These are phyloP conservation scores for Ophiocordyceps australis DNA, from an alignment of 2,329 filamentous ascomycete species.

Conservation along the genomic window DNA sequence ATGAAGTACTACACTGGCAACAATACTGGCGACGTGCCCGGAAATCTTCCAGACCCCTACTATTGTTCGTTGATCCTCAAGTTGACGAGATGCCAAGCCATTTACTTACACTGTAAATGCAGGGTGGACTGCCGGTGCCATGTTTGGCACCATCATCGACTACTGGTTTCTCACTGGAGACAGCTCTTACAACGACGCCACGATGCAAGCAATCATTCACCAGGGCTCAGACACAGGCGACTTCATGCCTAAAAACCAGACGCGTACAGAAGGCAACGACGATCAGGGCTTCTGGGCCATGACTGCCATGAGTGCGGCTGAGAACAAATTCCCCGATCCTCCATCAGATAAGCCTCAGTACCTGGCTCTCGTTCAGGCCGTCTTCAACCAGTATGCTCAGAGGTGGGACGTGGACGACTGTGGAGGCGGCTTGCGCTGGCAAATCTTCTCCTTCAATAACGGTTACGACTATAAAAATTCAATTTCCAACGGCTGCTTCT, in stretches of 20 bases:
- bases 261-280: constrained; percentile 46
- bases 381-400: constrained; percentile 59
- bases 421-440: constrained; percentile 65
- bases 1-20: constrained; percentile 36
- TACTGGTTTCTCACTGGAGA: constrained; percentile 58
- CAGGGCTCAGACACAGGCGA: constrained; percentile 40
- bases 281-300: constrained; percentile 79
- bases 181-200: constrained; percentile 40
- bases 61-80: constrained; percentile 35
- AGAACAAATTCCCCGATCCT: constrained; percentile 57
- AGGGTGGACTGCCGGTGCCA: constrained; percentile 55
- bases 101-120: constrained; percentile 4
- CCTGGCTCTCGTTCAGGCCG: constrained; percentile 61
- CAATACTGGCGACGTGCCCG: constrained; percentile 37
- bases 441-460: constrained; percentile 62
- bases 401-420: constrained; percentile 52
- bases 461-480: constrained; percentile 54
- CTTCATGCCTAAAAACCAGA: constrained; percentile 52
- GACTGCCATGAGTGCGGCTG: constrained; percentile 60
- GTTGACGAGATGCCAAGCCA: not conserved
- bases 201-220: constrained; percentile 38
- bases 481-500: constrained; percentile 52
- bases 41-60: constrained; percentile 40
- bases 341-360: constrained; percentile 43
- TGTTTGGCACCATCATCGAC: constrained; percentile 54